phyloP scores from a whole-genome alignment of 805 yeast species.

The Millerozyma miso region DNA sequence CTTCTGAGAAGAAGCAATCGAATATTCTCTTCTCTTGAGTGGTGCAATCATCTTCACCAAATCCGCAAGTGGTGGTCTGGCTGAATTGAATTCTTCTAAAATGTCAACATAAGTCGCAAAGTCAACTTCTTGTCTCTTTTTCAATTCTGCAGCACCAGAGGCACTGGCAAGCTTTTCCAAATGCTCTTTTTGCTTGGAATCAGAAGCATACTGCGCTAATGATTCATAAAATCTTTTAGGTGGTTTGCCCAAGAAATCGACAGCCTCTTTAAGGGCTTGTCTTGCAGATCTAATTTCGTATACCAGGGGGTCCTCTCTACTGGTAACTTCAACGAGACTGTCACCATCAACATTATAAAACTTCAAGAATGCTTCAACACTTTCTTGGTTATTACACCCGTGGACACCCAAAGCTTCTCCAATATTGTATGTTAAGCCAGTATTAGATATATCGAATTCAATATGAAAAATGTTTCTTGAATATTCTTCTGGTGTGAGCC shows the following conservation, averaged over 20 bases:
- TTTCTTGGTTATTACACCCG: slow-evolving; percentile 70
- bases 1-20: slow-evolving; percentile 94
- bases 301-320: slow-evolving; percentile 53
- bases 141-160: slow-evolving; percentile 81
- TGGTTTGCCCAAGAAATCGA: slow-evolving; percentile 92
- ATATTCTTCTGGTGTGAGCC: slow-evolving; percentile 86
- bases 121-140: slow-evolving; percentile 80
- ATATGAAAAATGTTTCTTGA: slow-evolving; percentile 95
- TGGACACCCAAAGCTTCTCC: slow-evolving; percentile 97
- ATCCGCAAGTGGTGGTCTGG: slow-evolving; percentile 69
- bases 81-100: slow-evolving; percentile 72
- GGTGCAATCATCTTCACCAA: slow-evolving; percentile 75
- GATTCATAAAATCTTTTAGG: slow-evolving; percentile 91
- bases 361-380: slow-evolving; percentile 64
- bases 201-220: slow-evolving; percentile 66
- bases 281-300: slow-evolving; percentile 76
- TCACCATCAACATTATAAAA: slow-evolving; percentile 70
- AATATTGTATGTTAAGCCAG: slow-evolving; percentile 85
- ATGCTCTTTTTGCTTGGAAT: slow-evolving; percentile 59
- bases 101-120: slow-evolving; percentile 78
- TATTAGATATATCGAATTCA: slow-evolving; percentile 87
- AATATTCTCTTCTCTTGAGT: slow-evolving; percentile 93
- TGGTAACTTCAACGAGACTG: slow-evolving; percentile 65
- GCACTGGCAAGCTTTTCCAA: slow-evolving; percentile 65
- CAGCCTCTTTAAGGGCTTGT: slow-evolving; percentile 73